phyloP scores from a whole-genome alignment of 768 basidiomycete species.

The Xanthoconium purpureum region DNA sequence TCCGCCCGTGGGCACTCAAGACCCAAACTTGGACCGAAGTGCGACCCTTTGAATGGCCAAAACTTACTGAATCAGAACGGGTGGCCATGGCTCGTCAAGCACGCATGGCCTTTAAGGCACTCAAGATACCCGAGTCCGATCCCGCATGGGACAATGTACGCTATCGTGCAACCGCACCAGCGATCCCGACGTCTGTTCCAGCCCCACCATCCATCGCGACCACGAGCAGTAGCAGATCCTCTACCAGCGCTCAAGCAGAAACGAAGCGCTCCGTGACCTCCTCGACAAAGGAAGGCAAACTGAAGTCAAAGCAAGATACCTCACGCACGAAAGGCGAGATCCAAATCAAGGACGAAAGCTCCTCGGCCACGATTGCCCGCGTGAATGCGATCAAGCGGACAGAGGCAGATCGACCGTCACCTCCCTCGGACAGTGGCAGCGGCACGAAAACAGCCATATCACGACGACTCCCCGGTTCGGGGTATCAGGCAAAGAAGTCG shows the following conservation, averaged over 20 bases:
- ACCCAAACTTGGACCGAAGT: constrained; percentile 62
- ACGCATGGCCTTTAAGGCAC: constrained; percentile 42
- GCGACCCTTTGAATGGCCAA: constrained; percentile 61
- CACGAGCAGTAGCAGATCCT: constrained; percentile 22
- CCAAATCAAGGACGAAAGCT: constrained; percentile 37
- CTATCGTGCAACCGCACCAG: constrained; percentile 26
- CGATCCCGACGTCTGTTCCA: constrained; percentile 11
- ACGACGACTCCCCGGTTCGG: constrained; percentile 48
- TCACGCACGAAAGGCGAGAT: constrained; percentile 36
- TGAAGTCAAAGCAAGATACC: constrained; percentile 32
- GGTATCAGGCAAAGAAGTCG: constrained; percentile 40
- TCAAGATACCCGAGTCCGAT: constrained; percentile 59
- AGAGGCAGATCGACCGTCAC: constrained; percentile 22
- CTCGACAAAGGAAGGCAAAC: constrained; percentile 45
- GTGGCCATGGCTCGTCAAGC: constrained; percentile 51
- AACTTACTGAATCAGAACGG: constrained; percentile 47
- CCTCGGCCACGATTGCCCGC: constrained; percentile 29
- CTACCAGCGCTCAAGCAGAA: constrained; percentile 28
- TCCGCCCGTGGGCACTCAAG: constrained; percentile 53
- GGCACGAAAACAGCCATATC: constrained; percentile 19
- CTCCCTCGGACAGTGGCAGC: constrained; percentile 13
- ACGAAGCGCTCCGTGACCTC: constrained; percentile 46
- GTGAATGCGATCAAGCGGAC: constrained; percentile 30
- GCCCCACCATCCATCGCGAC: constrained; percentile 17
- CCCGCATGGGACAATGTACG: constrained; percentile 59